phyloP scores from a whole-genome alignment of 1,139 yeast genomes.

The Blastobotrys illinoisensis region DNA sequence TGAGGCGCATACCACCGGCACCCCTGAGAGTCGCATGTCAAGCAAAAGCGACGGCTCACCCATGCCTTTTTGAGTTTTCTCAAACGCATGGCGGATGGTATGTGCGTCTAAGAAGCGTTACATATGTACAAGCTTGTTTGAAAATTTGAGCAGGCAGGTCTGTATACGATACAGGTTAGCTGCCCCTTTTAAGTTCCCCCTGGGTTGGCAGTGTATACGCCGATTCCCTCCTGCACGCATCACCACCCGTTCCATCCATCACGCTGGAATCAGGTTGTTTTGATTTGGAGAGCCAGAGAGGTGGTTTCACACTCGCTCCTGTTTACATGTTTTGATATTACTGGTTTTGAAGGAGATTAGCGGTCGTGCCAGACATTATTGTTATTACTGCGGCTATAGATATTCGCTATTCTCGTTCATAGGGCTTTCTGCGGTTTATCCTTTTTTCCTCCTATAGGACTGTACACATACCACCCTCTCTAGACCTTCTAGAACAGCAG shows the following conservation, averaged over 20 bases:
- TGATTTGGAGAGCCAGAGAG: neutral
- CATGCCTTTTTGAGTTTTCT: neutral
- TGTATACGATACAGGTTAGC: too few species aligned
- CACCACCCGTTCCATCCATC: neutral
- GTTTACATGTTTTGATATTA: neutral
- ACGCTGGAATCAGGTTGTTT: neutral
- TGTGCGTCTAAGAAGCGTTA: neutral
- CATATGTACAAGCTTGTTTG: neutral
- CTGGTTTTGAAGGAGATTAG: neutral
- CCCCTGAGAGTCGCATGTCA: neutral
- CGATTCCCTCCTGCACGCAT: neutral
- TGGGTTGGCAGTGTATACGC: neutral
- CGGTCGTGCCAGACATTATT: neutral
- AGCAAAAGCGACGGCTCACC: neutral
- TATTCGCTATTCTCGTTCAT: neutral
- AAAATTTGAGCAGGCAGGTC: neutral
- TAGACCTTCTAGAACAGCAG: neutral
- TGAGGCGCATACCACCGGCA: neutral
- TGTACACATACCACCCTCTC: neutral
- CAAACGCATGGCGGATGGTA: neutral
- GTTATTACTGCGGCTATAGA: neutral
- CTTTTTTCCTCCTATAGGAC: neutral
- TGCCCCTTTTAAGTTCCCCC: neutral
- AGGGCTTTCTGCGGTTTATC: neutral
- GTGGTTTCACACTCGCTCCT: neutral